Conservation (phyloP, 1,284 basidiomycete genomes). For the Fomes fomentarius region DNA sequence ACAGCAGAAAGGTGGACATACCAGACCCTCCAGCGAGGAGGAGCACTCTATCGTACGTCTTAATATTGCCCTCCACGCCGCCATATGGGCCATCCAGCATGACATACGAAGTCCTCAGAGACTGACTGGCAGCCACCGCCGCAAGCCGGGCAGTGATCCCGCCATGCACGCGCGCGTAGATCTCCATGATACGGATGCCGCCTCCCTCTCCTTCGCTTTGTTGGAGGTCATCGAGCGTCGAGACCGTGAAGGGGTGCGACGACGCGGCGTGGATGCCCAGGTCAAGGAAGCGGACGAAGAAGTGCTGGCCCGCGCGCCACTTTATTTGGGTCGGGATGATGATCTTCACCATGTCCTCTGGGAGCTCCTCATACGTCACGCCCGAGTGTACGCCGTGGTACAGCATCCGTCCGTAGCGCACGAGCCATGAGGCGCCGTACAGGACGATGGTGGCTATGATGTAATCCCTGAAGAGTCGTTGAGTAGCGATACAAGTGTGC, state of each 20-base stretch:
- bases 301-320: slow-evolving; percentile 47
- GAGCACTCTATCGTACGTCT: slow-evolving; percentile 36
- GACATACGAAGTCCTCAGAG: slow-evolving; percentile 28
- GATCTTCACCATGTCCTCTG: slow-evolving; percentile 34
- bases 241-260: slow-evolving; percentile 46
- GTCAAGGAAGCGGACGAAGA: slow-evolving; percentile 42
- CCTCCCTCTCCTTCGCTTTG: neutral
- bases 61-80: slow-evolving; percentile 35
- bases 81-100: slow-evolving; percentile 47
- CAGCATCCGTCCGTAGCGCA: slow-evolving; percentile 37
- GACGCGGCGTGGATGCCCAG: slow-evolving; percentile 24
- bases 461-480: slow-evolving; percentile 33
- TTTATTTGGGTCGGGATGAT: slow-evolving; percentile 17
- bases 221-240: slow-evolving; percentile 36
- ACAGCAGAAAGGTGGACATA: slow-evolving; percentile 8
- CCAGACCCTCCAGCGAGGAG: slow-evolving; percentile 45
- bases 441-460: slow-evolving; percentile 40
- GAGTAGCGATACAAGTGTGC: neutral
- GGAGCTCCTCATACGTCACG: slow-evolving; percentile 35
- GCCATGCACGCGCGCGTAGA: slow-evolving; percentile 30
- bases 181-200: slow-evolving; percentile 17
- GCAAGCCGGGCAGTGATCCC: slow-evolving; percentile 37
- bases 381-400: slow-evolving; percentile 32
- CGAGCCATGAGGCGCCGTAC: slow-evolving; percentile 36
- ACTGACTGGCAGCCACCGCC: slow-evolving; percentile 12